Base-by-base conservation (phyloP, 352 stramenopile species). In the Thalassiosira mediterranea region DNA sequence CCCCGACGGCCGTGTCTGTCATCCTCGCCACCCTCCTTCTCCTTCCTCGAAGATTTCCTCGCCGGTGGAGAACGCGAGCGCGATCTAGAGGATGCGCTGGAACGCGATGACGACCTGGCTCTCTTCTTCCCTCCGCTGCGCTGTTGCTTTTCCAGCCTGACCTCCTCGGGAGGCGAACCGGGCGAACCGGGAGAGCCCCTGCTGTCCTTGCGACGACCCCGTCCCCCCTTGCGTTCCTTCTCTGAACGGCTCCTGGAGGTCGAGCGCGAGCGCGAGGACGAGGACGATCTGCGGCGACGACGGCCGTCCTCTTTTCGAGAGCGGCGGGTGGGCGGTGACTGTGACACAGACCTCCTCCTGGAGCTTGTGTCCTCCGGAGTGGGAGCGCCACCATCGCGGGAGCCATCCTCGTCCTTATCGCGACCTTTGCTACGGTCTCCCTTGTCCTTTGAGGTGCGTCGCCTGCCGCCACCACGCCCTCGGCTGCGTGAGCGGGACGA, bases 31-130 rank as follows among this genome's bases (percentile, higher is more conserved):
- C n/a, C n/a, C 52, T 11, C 40, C 7, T 44, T 56, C 2, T 38
- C 44, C 2, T 29, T 53, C 21, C 17, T 48, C 15, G 32, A 40
- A 17, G 56, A n/a, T 4, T 58, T 56, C 15, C 32, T 62, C 5
- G 51, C 48, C 26, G 4, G 3, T 19, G 53, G 54, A 37, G 38
- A 61, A 3, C 52, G 52, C 11, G 58, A 67, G 7, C 28, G 32
- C 13, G 61, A 71, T 8, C 47, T 19, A 40, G 40, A 44, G 0
- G 57, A 53, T 10, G 51, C 38, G 34, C 49, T 64, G 25, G 64
- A 73, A 19, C 42, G 57, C 0, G 51, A 73, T 10, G 63, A 17
- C 31, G 64, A 66, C 23, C 64, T 73, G 5, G 21, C 13, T 19
- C 64, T 53, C 32, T 64, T 73, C 52, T 61, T 61, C 10, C 25